Conservation (phyloP, 192 early-diverging fungal genomes). For the Chytriomyces sp. region DNA sequence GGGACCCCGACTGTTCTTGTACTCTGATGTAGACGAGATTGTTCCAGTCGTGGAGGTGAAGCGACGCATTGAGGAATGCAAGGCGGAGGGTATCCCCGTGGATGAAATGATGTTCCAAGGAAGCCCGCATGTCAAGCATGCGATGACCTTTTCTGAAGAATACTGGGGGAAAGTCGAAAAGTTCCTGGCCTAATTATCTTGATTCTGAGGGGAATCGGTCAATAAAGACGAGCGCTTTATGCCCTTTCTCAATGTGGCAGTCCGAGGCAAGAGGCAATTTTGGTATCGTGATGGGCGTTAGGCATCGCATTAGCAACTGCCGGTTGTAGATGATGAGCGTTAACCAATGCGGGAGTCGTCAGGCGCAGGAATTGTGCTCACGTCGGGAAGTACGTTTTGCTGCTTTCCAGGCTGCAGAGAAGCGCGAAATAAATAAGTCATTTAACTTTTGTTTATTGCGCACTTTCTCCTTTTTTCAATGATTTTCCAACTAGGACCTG, state of each 20-base stretch:
- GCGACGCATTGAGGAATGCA: not conserved
- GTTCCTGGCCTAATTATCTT: too few relatives aligned
- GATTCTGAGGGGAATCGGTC: too few relatives aligned
- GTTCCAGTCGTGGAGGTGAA: not conserved
- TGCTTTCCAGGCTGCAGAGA: not conserved
- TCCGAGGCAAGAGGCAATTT: too few relatives aligned
- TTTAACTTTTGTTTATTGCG: not conserved
- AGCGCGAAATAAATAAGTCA: not conserved
- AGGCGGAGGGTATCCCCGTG: slow-evolving; percentile 5
- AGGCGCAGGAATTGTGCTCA: not conserved
- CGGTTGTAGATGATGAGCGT: not conserved
- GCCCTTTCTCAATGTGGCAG: too few relatives aligned
- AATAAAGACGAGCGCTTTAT: too few relatives aligned
- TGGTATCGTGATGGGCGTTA: too few relatives aligned
- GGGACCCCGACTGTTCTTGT: not conserved
- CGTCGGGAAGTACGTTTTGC: not conserved
- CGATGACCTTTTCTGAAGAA: not conserved
- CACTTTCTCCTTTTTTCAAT: not conserved
- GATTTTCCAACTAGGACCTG: slow-evolving; percentile 25
- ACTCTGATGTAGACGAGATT: slow-evolving; percentile 3
- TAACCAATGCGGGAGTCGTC: not conserved
- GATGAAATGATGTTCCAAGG: not conserved
- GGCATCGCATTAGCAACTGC: not conserved
- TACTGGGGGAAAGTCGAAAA: not conserved
- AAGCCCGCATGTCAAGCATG: slow-evolving; percentile 2